phyloP scores from a whole-genome alignment of 306 rosid genomes.

The Lathyrus oleraceus region DNA sequence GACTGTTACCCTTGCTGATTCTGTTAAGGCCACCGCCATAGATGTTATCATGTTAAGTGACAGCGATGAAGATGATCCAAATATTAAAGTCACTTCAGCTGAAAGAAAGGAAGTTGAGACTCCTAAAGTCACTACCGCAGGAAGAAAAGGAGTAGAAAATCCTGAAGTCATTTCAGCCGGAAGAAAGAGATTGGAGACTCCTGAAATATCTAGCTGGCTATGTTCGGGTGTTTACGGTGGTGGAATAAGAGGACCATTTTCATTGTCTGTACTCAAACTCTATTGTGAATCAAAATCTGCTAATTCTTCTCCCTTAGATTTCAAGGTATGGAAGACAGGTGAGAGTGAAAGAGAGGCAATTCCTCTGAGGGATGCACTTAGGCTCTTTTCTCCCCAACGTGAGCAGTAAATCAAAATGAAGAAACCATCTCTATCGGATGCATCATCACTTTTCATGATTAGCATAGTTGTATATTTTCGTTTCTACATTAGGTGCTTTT shows the following conservation, averaged over 20 bases:
- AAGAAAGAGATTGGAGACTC: slow-evolving; percentile 35
- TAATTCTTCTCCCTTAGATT: slow-evolving; percentile 27
- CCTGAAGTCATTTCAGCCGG: not conserved
- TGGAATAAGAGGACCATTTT: slow-evolving; percentile 51
- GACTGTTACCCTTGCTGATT: slow-evolving; percentile 16
- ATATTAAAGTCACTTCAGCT: not conserved
- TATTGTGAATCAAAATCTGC: slow-evolving; percentile 44
- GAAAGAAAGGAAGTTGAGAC: slow-evolving; percentile 28
- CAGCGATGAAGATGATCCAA: slow-evolving; percentile 31
- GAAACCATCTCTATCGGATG: not conserved
- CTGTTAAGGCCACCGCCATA: slow-evolving; percentile 22
- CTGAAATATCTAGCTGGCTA: slow-evolving; percentile 42
- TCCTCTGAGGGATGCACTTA: slow-evolving; percentile 53
- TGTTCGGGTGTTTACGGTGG: slow-evolving; percentile 56
- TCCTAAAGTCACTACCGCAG: slow-evolving; percentile 1
- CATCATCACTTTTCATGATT: not conserved
- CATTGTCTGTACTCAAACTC: slow-evolving; percentile 51
- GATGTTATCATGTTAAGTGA: slow-evolving; percentile 43
- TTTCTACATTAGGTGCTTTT: slow-evolving; percentile 8
- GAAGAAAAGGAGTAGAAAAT: too few species aligned
- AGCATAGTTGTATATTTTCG: not conserved
- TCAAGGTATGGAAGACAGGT: slow-evolving; percentile 66
- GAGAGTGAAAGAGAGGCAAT: slow-evolving; percentile 60
- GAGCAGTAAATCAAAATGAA: slow-evolving; percentile 11
- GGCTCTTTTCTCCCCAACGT: slow-evolving; percentile 3